Percentiles rank a stretch among this genome's conserved stretches.
Conservation (phyloP, 78 protist species). For the Cavenderia fasciculata region DNA sequence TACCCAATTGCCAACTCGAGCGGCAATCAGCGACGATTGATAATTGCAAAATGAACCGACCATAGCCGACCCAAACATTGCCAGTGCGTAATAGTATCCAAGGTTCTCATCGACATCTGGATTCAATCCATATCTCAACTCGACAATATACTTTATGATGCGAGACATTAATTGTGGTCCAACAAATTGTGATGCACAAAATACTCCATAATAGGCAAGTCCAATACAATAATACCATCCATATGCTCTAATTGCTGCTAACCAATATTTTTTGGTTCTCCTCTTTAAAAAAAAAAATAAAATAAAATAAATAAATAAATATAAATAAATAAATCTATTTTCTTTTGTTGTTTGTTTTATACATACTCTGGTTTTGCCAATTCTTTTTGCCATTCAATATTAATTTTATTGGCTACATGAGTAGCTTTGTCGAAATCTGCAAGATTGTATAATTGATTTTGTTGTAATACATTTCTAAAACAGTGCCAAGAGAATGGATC, state of each 20-base stretch:
- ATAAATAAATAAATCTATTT: too few species aligned
- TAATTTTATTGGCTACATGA: neutral
- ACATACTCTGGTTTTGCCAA: neutral
- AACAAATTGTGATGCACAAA: constrained; percentile 14
- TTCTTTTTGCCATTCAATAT: constrained; percentile 20
- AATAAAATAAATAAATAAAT: too few species aligned
- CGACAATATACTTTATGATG: neutral
- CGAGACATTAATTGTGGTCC: constrained; percentile 18
- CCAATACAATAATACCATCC: neutral
- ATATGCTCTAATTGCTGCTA: constrained; percentile 29
- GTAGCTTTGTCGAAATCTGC: constrained; percentile 19
- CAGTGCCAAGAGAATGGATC: constrained; percentile 17
- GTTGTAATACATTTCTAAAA: constrained; percentile 36
- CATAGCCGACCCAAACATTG: constrained; percentile 1
- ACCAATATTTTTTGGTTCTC: too few species aligned
- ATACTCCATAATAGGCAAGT: neutral
- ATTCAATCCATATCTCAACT: neutral
- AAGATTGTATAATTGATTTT: constrained; percentile 11
- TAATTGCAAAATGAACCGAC: constrained; percentile 37
- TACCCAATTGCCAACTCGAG: constrained; percentile 58
- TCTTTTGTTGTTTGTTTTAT: too few species aligned
- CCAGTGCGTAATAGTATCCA: constrained; percentile 34
- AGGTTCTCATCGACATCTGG: too few species aligned
- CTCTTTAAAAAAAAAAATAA: too few species aligned
- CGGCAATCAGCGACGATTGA: constrained; percentile 43